A percentile compares a stretch with the other conserved stretches of the same genome.
Evolutionary conservation across 106 monocot species (phyloP).

Genomic region (Gastrodia elata): DNA sequence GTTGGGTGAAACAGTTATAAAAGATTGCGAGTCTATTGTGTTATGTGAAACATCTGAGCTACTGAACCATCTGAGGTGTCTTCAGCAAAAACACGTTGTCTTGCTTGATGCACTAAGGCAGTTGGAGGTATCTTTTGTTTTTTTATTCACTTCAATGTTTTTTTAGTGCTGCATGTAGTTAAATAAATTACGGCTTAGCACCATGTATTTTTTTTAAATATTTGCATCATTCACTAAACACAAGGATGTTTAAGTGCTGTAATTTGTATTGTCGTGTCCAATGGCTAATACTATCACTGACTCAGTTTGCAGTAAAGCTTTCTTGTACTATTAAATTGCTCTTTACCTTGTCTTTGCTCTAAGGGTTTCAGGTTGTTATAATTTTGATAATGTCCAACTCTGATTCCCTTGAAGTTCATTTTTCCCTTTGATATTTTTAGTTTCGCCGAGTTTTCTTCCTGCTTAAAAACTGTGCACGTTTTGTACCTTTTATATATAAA

Average conservation of each 20-base stretch:
- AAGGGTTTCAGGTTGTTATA: not conserved
- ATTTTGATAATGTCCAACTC: not conserved
- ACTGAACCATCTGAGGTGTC: constrained; percentile 53
- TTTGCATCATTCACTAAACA: not conserved
- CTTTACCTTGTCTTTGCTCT: not conserved
- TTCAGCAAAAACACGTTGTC: constrained; percentile 63
- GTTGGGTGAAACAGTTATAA: constrained; percentile 43
- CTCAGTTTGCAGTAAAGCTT: not conserved
- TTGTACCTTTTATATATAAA: not conserved
- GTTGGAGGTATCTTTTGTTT: constrained; percentile 59
- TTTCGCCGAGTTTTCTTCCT: not conserved
- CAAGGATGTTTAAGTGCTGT: not conserved
- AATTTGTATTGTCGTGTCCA: not conserved
- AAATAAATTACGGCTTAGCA: not conserved
- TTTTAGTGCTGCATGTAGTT: not conserved
- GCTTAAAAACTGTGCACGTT: not conserved
- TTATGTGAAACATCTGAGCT: constrained; percentile 54
- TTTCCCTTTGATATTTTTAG: not conserved
- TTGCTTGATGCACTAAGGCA: constrained; percentile 80
- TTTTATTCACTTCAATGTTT: not conserved
- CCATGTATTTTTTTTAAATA: not conserved
- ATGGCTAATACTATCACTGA: not conserved
- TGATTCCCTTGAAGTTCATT: not conserved
- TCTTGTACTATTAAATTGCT: not conserved
- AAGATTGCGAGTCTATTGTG: constrained; percentile 88